Evolutionary conservation across 2,329 filamentous ascomycete species (phyloP).

Genomic region (Botrytis porri): DNA sequence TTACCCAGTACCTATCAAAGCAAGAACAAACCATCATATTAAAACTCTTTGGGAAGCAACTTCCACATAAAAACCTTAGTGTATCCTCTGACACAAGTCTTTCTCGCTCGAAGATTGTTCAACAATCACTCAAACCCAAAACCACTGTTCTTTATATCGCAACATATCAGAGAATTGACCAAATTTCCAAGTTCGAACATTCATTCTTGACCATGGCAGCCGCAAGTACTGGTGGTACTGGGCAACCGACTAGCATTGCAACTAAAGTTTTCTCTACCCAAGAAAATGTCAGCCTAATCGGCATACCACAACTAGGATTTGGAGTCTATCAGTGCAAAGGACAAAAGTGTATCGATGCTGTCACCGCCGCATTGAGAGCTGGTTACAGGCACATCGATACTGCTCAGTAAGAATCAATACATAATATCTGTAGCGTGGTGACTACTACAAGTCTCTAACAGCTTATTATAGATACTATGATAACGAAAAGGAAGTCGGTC

Average conservation of each 20-base stretch:
- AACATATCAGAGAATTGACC: background rate
- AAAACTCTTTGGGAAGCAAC: background rate
- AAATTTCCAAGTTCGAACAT: background rate
- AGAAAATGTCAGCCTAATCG: background rate
- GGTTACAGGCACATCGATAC: slow-evolving; percentile 18
- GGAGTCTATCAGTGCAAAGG: slow-evolving; percentile 19
- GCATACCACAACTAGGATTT: slow-evolving; percentile 19
- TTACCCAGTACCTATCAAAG: background rate
- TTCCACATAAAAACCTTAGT: background rate
- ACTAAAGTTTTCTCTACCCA: background rate
- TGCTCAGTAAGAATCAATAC: slow-evolving; percentile 12
- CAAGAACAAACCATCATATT: background rate
- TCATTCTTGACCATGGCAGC: background rate
- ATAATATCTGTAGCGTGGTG: background rate
- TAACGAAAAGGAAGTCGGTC: slow-evolving; percentile 17
- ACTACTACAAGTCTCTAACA: background rate
- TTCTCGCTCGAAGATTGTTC: background rate
- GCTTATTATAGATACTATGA: slow-evolving; percentile 16
- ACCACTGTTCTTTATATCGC: background rate
- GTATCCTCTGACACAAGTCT: background rate
- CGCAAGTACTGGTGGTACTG: background rate
- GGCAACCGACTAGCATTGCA: background rate
- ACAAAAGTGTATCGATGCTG: slow-evolving; percentile 15
- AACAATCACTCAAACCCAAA: background rate
- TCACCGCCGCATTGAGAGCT: slow-evolving; percentile 4